Base-by-base conservation (phyloP, 139 green algal genomes). In the Closterium sp. region DNA sequence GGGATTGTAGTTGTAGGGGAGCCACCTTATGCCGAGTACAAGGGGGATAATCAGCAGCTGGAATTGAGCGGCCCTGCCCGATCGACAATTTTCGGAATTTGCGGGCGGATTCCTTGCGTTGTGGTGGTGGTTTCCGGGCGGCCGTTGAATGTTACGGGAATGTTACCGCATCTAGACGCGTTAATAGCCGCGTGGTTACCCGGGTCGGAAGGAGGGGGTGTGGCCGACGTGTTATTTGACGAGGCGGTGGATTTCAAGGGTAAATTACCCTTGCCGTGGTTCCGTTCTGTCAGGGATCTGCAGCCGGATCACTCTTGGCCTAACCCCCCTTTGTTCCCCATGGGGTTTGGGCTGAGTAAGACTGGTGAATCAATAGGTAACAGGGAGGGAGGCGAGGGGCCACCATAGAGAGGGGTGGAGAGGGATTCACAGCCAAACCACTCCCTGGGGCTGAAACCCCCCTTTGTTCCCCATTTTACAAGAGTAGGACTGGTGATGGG, bases 281-380 rank as follows among this genome's bases (percentile, higher is more conserved):
- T 92, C 34, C 90, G 86, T 22, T 89, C 86, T 13, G 31, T 89
- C 31, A 89, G 31, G 19, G 86, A 89, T 0, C 11, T 85, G 86
- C 31, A 85, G 86, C 31, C 86, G 31, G 86, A 38, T 6, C 31
- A 89, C 19, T 85, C 31, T 89, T 5, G 31, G 2, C 31, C 31
- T 5, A 89, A 89, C 31, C 31, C 84, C 9, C 31, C 90, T 19
- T 22, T 90, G 17, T 92, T 92, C 79, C 90, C 90, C 9, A 30
- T 92, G n/a, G 90, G 90, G 28, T 92, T 92, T 24, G 90, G 90
- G 9, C 34, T 92, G 31, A 92, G 32, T 21, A 92, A 92, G 85
- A 4, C 24, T 50, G 89, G 89, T 34, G 22, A 92, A 0, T 9
- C 10, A 13, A 27, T 79, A 5, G 62, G 62, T 79, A 79, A 5